Evolutionary conservation across 257 asterid species (phyloP).

Genomic region (Nyctanthes arbortristis): DNA sequence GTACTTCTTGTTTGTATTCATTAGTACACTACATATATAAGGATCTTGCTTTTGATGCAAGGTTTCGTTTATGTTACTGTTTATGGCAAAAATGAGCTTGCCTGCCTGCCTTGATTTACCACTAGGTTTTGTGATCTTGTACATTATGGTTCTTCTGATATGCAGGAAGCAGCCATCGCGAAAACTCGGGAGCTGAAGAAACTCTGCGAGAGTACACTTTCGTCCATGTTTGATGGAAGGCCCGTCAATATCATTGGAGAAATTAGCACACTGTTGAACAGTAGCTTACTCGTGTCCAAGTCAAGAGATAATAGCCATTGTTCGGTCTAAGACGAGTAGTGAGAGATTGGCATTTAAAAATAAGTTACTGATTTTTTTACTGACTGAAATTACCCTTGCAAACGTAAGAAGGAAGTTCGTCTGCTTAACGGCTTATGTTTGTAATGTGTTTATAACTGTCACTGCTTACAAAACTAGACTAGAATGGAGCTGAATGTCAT

Average conservation of each 20-base stretch:
- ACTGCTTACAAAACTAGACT: not conserved
- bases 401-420: not conserved
- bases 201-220: slow-evolving; percentile 73
- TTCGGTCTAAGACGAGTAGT: not conserved
- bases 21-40: not conserved
- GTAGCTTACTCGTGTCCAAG: slow-evolving; percentile 45
- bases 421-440: not conserved
- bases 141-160: not conserved
- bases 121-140: not conserved
- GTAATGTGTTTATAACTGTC: not conserved
- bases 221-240: slow-evolving; percentile 75
- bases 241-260: slow-evolving; percentile 90
- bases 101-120: not conserved
- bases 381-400: not conserved
- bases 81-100: not conserved
- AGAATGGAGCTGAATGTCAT: not conserved
- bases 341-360: not conserved
- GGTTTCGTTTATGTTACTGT: not conserved
- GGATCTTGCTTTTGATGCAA: not conserved
- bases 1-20: not conserved
- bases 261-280: slow-evolving; percentile 65
- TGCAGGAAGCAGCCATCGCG: slow-evolving; percentile 75
- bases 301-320: not conserved
- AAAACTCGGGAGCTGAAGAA: slow-evolving; percentile 79
- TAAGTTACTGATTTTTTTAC: not conserved